Evolutionary conservation across 495 filamentous ascomycete genomes (phyloP), one percentile per base, ranked within the genome.

Genomic region (Neurospora sublineolata): DNA sequence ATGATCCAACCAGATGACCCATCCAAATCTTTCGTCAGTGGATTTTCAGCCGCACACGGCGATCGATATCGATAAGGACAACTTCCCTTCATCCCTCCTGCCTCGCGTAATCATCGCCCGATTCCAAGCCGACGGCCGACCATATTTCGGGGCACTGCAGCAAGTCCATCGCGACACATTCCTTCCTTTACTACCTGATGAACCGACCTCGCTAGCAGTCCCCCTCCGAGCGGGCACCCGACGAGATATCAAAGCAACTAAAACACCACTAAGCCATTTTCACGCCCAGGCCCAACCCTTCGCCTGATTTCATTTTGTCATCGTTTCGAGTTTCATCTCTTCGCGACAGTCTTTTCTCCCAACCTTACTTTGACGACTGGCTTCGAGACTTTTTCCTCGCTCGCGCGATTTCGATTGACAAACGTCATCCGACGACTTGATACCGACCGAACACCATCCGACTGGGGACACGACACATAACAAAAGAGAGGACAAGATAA

Each of bases 121-220:
- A 36, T 18, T 64, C 27, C 52, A 33, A 33, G 52, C 27, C 52
- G 52, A 30, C 52, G 52, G 52, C 52, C 52, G 52, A 64, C 52
- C 27, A 64, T 27, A 64, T 64, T 64, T 33, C 52, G 52, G 52
- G 52, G 18, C 27, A 64, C 52, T 64, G 27, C 52, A 64, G 23
- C 23, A 64, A 64, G 52, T 64, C 52, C 52, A 64, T 64, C 52
- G 52, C 52, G 52, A 64, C 52, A 33, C 71, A 76, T 73, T 76
- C 75, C 27, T 68, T 80, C 74, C 72, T 75, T 79, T 36, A 16
- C 14, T 36, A 16, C 14, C 52, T 64, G 52, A 80, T 80, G 78
- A 77, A 71, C 73, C 75, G 74, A 74, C 75, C 71, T 60, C 72
- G 72, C 68, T 75, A 77, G 76, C 52, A 64, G 27, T 4, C 7